Evolutionary conservation across 225 moss, liverwort and hornwort genomes (phyloP).

Genomic region (Lunularia cruciata): DNA sequence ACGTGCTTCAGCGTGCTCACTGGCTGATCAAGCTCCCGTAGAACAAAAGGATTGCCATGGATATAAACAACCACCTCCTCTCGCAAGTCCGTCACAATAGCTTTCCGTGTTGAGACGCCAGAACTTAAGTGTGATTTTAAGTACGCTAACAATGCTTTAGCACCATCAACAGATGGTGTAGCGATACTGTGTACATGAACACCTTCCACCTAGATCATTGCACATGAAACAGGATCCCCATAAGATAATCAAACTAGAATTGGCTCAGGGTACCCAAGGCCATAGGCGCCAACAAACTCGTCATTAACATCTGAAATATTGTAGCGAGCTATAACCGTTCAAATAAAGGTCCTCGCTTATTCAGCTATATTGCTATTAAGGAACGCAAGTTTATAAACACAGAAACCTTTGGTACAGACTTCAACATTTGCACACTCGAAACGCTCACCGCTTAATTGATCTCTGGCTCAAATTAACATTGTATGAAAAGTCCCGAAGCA

Average conservation of each 20-base stretch:
- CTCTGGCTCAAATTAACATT: too few relatives aligned
- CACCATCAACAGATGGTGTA: constrained; percentile 93
- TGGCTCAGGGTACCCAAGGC: too few relatives aligned
- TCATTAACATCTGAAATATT: too few relatives aligned
- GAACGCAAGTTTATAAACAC: too few relatives aligned
- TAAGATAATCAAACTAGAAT: not conserved
- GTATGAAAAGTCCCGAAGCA: too few relatives aligned
- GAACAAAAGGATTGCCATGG: constrained; percentile 92
- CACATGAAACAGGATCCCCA: not conserved
- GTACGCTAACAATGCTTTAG: constrained; percentile 78
- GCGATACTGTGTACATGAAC: constrained; percentile 91
- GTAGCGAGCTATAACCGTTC: too few relatives aligned
- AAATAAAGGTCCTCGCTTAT: too few relatives aligned
- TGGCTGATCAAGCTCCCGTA: constrained; percentile 97
- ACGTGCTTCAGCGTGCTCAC: constrained; percentile 97
- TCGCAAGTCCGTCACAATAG: constrained; percentile 89
- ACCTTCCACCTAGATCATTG: constrained; percentile 69
- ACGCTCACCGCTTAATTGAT: too few relatives aligned
- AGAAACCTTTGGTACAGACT: too few relatives aligned
- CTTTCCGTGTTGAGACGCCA: constrained; percentile 47
- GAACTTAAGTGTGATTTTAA: constrained; percentile 62
- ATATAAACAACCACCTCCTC: constrained; percentile 98
- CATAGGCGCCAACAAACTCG: too few relatives aligned
- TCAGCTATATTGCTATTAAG: too few relatives aligned
- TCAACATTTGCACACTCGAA: too few relatives aligned